Evolutionary conservation across 2,329 filamentous ascomycete species (phyloP), one percentile per base, ranked within the genome.

Genomic region (Mollisia scopiformis): DNA sequence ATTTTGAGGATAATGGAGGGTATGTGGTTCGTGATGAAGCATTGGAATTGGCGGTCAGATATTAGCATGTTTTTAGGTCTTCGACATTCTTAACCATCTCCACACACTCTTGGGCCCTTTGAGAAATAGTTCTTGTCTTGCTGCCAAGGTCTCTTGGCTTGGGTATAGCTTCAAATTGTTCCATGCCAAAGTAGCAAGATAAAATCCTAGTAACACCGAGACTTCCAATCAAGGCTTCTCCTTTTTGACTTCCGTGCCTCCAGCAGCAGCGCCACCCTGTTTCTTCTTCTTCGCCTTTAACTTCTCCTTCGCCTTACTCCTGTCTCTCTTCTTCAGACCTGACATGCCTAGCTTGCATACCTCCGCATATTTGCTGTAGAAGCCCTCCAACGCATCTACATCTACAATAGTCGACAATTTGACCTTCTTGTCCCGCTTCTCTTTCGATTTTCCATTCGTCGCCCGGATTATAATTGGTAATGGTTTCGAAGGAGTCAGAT

Each of bases 341-440:
- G 85, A 83, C 93, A 98, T 97, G 6, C 93, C 92, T 0, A 83
- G 80, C 80, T 96, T 97, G 78, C 93, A 97, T 2, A 93, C 83
- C 68, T 98, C 95, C 23, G 93, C 93, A 78, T 98, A 99, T 55
- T 86, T 83, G 30, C 81, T 79, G 75, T 93, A 99, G 73, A 99
- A 99, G 0, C 75, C 79, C 57, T 96, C 93, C 11, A 98, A 75
- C 5, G 89, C 86, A 60, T 88, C 85, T 0, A 90, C 86, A 58
- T 89, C 83, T 0, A 98, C 93, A 0, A 97, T 76, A 0, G 95
- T 98, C 2, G 91, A 92, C 27, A 97, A 74, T 75, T 93, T 96
- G 67, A 91, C 77, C 67, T 89, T 88, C 58, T 82, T 75, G 41
- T 80, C 79, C 54, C 67, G 67, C 27, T 76, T 73, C 58, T 71